A percentile compares a stretch with the other conserved stretches of the same genome.
phyloP scores from a whole-genome alignment of 2,329 filamentous ascomycete species.

The Penicillium palitans region DNA sequence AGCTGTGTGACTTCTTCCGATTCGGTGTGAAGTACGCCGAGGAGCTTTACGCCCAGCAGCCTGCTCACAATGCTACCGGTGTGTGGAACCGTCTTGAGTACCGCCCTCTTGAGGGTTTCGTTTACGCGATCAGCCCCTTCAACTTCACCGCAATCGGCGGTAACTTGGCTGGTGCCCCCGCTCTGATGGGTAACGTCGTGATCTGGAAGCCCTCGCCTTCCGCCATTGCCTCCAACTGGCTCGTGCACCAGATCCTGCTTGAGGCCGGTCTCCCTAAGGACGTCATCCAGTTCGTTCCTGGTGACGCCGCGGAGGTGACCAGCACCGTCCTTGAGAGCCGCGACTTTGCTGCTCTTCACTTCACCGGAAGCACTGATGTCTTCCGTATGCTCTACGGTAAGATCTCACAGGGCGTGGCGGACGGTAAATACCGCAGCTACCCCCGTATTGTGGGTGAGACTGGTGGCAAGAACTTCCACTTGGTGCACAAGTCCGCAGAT shows the following conservation, averaged over 20 bases:
- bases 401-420: conserved; percentile 77
- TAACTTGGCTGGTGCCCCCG: conserved; percentile 79
- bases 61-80: conserved; percentile 75
- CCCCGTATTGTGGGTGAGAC: conserved; percentile 89
- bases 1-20: conserved; percentile 87
- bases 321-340: conserved; percentile 72
- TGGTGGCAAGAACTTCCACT: conserved; percentile 90
- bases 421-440: conserved; percentile 80
- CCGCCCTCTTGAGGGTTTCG: conserved; percentile 87
- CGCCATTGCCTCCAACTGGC: conserved; percentile 85
- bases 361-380: conserved; percentile 87
- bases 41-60: conserved; percentile 85
- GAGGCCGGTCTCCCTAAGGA: conserved; percentile 87
- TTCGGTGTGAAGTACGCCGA: conserved; percentile 92
- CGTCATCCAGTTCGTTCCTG: conserved; percentile 92
- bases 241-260: conserved; percentile 84
- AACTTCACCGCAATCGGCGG: conserved; percentile 96
- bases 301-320: conserved; percentile 81
- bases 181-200: conserved; percentile 89
- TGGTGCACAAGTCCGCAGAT: conserved; percentile 76
- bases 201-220: conserved; percentile 95
- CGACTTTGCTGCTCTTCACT: conserved; percentile 88
- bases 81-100: conserved; percentile 93
- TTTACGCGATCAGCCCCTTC: conserved; percentile 92
- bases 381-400: conserved; percentile 87